phyloP scores from a whole-genome alignment of 164 flowering plant genomes.

The Paratinospora sagittata region DNA sequence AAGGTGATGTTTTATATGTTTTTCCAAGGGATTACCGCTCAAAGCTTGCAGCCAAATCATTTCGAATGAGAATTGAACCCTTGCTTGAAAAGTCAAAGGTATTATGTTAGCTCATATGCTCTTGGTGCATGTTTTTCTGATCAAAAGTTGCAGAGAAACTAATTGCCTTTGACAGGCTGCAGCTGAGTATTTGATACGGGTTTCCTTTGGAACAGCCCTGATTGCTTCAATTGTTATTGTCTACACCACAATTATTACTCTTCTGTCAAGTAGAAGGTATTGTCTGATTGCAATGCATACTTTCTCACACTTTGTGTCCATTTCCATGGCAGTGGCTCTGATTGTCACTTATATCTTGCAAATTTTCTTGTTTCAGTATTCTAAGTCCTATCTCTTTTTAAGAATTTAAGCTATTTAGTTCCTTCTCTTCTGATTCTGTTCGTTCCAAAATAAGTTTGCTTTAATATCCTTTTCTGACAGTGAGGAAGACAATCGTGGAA shows the following conservation, averaged over 20 bases:
- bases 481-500: constrained; percentile 84
- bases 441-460: not conserved
- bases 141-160: constrained; percentile 7
- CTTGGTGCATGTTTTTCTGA: not conserved
- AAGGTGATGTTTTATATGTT: constrained; percentile 94
- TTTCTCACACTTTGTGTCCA: not conserved
- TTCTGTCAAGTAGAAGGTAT: constrained; percentile 79
- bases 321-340: not conserved
- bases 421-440: not conserved
- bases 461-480: constrained; percentile 31
- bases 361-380: too few relatives aligned
- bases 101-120: constrained; percentile 11
- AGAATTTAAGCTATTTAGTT: not conserved
- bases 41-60: constrained; percentile 79
- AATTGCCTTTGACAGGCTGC: constrained; percentile 47
- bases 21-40: constrained; percentile 88
- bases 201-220: constrained; percentile 89
- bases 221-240: constrained; percentile 92
- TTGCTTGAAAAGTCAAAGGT: constrained; percentile 83
- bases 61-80: constrained; percentile 80
- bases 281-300: not conserved
- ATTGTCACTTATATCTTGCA: not conserved
- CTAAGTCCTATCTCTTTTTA: not conserved
- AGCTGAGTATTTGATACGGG: constrained; percentile 69
- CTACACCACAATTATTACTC: constrained; percentile 74